A percentile compares a stretch with the other conserved stretches of the same genome.
These are phyloP conservation scores for Cydonia oblonga DNA, from an alignment of 331 rosid species.

Conservation along the genomic window DNA sequence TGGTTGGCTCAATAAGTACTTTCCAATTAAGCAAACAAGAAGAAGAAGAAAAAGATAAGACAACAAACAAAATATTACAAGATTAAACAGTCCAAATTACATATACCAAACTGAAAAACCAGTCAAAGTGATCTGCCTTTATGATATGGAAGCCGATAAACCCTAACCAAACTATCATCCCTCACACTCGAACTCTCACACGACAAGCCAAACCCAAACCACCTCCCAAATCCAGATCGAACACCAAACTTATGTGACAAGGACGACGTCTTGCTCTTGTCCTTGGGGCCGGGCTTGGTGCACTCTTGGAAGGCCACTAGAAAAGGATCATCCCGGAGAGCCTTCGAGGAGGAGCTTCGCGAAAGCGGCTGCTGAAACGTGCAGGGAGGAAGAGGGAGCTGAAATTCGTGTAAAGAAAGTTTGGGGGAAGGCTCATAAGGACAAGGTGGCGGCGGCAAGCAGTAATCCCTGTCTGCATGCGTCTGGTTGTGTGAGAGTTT, in stretches of 20 bases:
- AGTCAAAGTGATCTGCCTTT: background rate
- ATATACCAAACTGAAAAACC: background rate
- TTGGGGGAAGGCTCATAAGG: background rate
- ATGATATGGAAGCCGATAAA: constrained; percentile 10
- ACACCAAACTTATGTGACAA: background rate
- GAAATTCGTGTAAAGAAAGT: constrained; percentile 20
- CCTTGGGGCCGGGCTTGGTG: constrained; percentile 9
- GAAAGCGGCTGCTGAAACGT: constrained; percentile 32
- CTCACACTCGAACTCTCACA: constrained; percentile 17
- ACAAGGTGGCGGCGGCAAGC: constrained; percentile 47
- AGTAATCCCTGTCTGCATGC: background rate
- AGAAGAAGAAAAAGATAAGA: no score
- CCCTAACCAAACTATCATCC: constrained; percentile 23
- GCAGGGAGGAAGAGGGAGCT: constrained; percentile 70
- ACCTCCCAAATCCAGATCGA: background rate
- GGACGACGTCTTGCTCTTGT: background rate
- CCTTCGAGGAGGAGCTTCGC: constrained; percentile 23
- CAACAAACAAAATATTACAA: no score
- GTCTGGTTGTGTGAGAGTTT: constrained; percentile 6
- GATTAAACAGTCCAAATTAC: background rate
- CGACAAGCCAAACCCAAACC: constrained; percentile 4
- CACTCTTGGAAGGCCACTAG: constrained; percentile 27
- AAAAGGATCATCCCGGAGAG: constrained; percentile 30
- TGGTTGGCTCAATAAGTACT: no score
- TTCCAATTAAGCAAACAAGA: no score